Base-by-base conservation (phyloP, 441 rosid species). In the Adansonia madagascariensis region DNA sequence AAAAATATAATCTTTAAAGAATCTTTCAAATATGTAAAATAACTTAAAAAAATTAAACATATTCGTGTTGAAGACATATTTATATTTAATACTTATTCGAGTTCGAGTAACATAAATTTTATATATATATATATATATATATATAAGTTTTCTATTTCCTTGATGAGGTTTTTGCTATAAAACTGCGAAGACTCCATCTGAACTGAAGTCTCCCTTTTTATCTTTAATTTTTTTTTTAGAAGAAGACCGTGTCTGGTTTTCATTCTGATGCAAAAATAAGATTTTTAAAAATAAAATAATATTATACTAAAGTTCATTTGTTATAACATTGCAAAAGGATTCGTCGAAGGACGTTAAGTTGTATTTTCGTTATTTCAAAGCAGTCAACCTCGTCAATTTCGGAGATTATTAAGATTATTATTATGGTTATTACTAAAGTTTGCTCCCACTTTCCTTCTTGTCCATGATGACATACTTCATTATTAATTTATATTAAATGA, bases 381-480 rank as follows among this genome's bases (percentile, higher is more conserved):
- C 3, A 61, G 87, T 89, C 89, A 90, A 88, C 80, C 79, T 87
- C 89, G 83, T 78, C 84, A 70, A 87, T 84, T 84, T 86, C 57
- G 84, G 85, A 82, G 87, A 78, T 81, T 82, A 76, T 75, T 17
- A 17, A n/a, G 22, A 24, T 12, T 4, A 4, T 39, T 24, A 12
- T 61, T 14, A n/a, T 62, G 77, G 75, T 80, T 79, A 77, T 73
- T 75, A 73, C 14, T 68, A 76, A 74, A 64, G 74, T 76, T 76
- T 88, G 91, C 87, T 84, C 87, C 92, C 97, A 91, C 95, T 89
- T 22, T 84, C 85, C 82, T 20, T 20, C 4, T 52, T 68, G 64
- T 75, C 81, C 82, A 59, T 74, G 85, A 80, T 84, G 79, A 82
- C 73, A 71, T 72, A 9, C 41, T 46, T 77, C 59, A 17, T 15